Conservation (phyloP, 306 rosid species). For the Rubus idaeus region DNA sequence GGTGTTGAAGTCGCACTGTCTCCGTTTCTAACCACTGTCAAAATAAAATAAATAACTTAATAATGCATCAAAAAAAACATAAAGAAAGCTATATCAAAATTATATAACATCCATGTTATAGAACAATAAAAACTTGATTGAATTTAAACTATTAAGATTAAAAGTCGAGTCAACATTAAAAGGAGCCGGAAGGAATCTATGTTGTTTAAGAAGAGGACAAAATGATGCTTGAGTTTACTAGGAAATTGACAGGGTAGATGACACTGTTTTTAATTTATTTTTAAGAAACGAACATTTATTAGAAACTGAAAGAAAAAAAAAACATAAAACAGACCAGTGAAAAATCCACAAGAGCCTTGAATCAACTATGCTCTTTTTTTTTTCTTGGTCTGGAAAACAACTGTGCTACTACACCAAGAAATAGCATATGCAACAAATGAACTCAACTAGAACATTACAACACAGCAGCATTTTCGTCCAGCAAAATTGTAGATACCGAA, state of each 20-base stretch:
- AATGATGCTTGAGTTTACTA: not conserved
- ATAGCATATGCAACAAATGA: not conserved
- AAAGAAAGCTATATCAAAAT: slow-evolving; percentile 6
- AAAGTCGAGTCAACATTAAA: not conserved
- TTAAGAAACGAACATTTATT: not conserved
- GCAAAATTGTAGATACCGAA: not conserved
- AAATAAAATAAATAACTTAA: slow-evolving; percentile 25
- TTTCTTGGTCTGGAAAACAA: not conserved
- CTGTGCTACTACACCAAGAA: not conserved
- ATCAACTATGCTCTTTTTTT: not conserved
- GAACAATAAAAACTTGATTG: not conserved
- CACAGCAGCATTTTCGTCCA: not conserved
- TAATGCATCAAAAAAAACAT: slow-evolving; percentile 16
- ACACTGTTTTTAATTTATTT: not conserved
- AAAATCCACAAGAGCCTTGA: not conserved
- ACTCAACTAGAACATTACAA: not conserved
- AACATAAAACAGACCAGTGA: not conserved
- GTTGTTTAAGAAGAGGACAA: slow-evolving; percentile 2
- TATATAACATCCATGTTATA: slow-evolving; percentile 11
- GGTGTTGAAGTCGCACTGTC: slow-evolving; percentile 85
- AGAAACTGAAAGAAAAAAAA: not conserved
- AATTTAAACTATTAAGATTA: slow-evolving; percentile 7
- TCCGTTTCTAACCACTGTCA: slow-evolving; percentile 93
- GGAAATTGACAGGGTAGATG: not conserved
- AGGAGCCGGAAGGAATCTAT: not conserved